Base-by-base conservation (phyloP, 345 rosid species). In the Arabidopsis thaliana region DNA sequence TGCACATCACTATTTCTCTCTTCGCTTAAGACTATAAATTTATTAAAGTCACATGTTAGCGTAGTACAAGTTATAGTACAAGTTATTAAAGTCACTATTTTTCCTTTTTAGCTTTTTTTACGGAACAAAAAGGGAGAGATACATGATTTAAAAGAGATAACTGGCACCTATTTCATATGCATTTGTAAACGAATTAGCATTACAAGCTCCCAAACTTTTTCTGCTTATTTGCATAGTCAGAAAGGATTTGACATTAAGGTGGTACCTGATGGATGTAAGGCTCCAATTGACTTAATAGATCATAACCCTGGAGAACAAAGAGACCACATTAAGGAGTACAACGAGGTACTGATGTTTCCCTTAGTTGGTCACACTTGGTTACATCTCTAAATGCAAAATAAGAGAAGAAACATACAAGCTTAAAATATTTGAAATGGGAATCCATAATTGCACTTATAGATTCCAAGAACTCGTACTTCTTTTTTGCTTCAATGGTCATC, bases 381-480 rank as follows among this genome's bases (percentile, higher is more conserved):
- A 55, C 32, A 37, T 49, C 44, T 53, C 53, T 71, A 77, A 65
- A 51, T 59, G 41, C 38, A 59, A 67, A 42, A 63, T 13, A 63
- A 1, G 28, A 69, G 28, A 69, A 71, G 70, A 55, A 22, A 64
- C 85, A 60, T 42, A 89, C 97, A 86, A 85, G 88, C 84, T 90
- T 93, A 74, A 90, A 93, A 77, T 87, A 87, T 86, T 87, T 86
- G 75, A 93, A 83, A 84, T 93, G 96, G 50, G 87, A 90, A 83
- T 90, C 93, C 98, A 90, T 84, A 68, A 90, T 87, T 72, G 93
- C 89, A 89, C 98, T 90, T 40, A 90, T 79, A 59, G 93, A 88
- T 85, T 93, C 96, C 86, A 93, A 69, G 82, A 93, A 93, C 87
- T 90, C 95, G 1, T 85, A 83, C 84, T 93, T 90, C 88, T 93